A percentile compares a stretch with the other conserved stretches of the same genome.
phyloP scores from a whole-genome alignment of 495 filamentous ascomycete species.

The Penicillium angulare region DNA sequence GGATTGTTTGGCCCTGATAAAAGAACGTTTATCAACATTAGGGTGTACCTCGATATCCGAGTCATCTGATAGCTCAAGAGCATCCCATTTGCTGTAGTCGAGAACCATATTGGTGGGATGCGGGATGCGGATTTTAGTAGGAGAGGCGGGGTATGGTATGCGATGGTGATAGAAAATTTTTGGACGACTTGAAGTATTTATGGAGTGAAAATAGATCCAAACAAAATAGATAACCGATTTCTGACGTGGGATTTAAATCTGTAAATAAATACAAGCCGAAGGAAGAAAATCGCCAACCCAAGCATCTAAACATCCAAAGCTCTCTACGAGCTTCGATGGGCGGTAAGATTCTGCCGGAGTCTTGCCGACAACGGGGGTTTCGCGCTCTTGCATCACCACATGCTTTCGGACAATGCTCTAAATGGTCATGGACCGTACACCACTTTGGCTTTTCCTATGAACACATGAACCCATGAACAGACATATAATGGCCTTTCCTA shows the following conservation, averaged over 20 bases:
- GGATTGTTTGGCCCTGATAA: slow-evolving; percentile 96
- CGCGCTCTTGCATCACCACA: slow-evolving; percentile 21
- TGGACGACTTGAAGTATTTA: no score
- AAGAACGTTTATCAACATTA: slow-evolving; percentile 97
- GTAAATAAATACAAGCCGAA: no score
- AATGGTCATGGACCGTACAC: slow-evolving; percentile 12
- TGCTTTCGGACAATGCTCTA: slow-evolving; percentile 12
- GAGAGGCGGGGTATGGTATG: slow-evolving; percentile 23
- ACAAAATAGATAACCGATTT: no score
- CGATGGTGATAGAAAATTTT: neutral
- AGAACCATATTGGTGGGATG: slow-evolving; percentile 67
- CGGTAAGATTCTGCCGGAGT: slow-evolving; percentile 22
- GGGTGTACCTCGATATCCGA: slow-evolving; percentile 98
- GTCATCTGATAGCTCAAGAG: slow-evolving; percentile 93
- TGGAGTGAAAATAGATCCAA: no score
- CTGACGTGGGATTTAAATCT: no score
- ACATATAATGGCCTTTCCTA: slow-evolving; percentile 36
- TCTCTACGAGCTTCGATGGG: slow-evolving; percentile 41
- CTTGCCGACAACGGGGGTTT: slow-evolving; percentile 18
- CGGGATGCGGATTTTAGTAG: slow-evolving; percentile 2
- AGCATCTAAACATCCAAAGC: slow-evolving; percentile 28
- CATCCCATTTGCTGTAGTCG: slow-evolving; percentile 97
- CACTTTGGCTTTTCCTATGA: slow-evolving; percentile 6
- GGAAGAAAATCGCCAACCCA: no score
- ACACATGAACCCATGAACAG: neutral